phyloP scores from a whole-genome alignment of 257 asterid genomes.

The Solanum bukasovii region DNA sequence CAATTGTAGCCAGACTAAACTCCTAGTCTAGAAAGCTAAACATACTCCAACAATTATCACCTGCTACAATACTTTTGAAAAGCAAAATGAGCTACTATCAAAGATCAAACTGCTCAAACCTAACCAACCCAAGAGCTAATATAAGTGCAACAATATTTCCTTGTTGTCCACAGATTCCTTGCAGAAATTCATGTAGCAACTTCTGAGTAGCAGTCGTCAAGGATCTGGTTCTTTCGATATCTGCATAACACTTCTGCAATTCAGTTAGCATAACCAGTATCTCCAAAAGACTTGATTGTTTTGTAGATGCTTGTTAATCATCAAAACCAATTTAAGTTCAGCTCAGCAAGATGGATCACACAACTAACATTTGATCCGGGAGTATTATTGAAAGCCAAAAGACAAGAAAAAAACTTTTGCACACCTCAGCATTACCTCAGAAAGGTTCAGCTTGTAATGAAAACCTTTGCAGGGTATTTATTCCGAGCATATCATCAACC shows the following conservation, averaged over 20 bases:
- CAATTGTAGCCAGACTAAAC: not conserved
- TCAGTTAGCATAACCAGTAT: not conserved
- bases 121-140: not conserved
- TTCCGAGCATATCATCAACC: constrained; percentile 96
- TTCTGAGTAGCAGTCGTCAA: not conserved
- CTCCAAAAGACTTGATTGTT: not conserved
- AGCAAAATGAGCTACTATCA: not conserved
- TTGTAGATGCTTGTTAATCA: not conserved
- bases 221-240: not conserved
- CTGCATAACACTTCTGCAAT: not conserved
- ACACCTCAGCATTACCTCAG: constrained; percentile 87
- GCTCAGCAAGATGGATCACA: not conserved
- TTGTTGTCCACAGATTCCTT: not conserved
- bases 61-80: not conserved
- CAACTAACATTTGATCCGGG: not conserved
- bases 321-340: not conserved
- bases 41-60: not conserved
- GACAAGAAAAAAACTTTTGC: not conserved
- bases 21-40: not conserved
- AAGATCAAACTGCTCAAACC: not conserved
- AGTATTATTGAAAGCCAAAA: not conserved
- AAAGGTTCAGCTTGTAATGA: constrained; percentile 71
- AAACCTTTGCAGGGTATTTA: constrained; percentile 94
- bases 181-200: not conserved
- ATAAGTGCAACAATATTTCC: not conserved